Percentiles rank a stretch among this genome's conserved stretches.
These are phyloP conservation scores for Diddensiella transvaalensis DNA, from an alignment of 805 yeast species.

Conservation along the genomic window DNA sequence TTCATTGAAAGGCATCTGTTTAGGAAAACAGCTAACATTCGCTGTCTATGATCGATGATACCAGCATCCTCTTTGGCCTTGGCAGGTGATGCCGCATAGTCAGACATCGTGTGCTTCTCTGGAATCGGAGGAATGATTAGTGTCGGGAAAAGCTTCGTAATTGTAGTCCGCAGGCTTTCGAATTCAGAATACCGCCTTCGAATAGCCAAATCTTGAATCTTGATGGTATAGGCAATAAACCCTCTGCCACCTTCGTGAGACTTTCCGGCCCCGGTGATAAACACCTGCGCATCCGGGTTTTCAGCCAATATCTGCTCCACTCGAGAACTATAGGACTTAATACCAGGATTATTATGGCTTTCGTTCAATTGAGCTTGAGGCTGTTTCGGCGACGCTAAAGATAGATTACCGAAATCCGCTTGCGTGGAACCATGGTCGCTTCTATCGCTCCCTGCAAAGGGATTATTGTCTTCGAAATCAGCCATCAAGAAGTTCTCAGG, in stretches of 20 bases:
- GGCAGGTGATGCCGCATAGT: slow-evolving; percentile 43
- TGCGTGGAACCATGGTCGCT: slow-evolving; percentile 17
- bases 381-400: not conserved
- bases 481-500: no score
- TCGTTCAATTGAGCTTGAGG: not conserved
- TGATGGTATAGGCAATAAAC: slow-evolving; percentile 79
- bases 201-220: slow-evolving; percentile 57
- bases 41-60: slow-evolving; percentile 61
- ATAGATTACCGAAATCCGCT: slow-evolving; percentile 13
- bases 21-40: slow-evolving; percentile 72
- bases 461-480: slow-evolving; percentile 44
- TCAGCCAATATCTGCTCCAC: slow-evolving; percentile 34
- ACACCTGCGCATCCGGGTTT: slow-evolving; percentile 33
- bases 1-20: slow-evolving; percentile 64
- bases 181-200: slow-evolving; percentile 91
- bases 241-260: slow-evolving; percentile 77
- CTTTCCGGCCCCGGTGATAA: slow-evolving; percentile 79
- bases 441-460: slow-evolving; percentile 37
- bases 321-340: slow-evolving; percentile 26
- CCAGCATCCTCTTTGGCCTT: slow-evolving; percentile 42
- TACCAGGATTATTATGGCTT: not conserved
- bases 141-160: slow-evolving; percentile 74
- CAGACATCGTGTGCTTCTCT: slow-evolving; percentile 63
- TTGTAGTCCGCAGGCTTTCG: slow-evolving; percentile 70
- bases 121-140: slow-evolving; percentile 92